phyloP scores from a whole-genome alignment of 352 stramenopile species.

The Phytophthora constricta region DNA sequence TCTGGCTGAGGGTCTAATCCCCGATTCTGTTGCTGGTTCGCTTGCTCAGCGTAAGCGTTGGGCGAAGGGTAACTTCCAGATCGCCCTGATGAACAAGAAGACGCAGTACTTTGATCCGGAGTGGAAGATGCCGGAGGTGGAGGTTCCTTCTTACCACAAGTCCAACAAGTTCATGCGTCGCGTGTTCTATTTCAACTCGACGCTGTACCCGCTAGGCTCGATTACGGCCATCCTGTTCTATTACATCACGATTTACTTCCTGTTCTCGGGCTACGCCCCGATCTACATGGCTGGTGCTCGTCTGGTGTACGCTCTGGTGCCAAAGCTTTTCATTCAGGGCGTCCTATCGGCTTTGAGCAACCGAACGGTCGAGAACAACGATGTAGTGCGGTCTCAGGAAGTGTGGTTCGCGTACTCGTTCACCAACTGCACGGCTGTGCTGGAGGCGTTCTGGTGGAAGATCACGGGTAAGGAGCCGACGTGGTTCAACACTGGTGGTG shows the following conservation, averaged over 20 bases:
- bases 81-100: constrained; percentile 85
- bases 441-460: constrained; percentile 87
- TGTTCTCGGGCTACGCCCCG: constrained; percentile 80
- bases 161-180: constrained; percentile 76
- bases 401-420: constrained; percentile 88
- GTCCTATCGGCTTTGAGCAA: constrained; percentile 82
- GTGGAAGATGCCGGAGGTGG: constrained; percentile 76
- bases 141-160: constrained; percentile 67
- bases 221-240: constrained; percentile 85
- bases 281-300: constrained; percentile 82
- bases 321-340: constrained; percentile 80
- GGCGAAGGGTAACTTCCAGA: constrained; percentile 90
- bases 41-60: constrained; percentile 83
- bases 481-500: constrained; percentile 85
- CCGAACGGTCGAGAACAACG: constrained; percentile 84
- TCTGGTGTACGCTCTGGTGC: constrained; percentile 79
- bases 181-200: constrained; percentile 85
- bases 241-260: constrained; percentile 88
- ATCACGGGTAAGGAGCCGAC: constrained; percentile 79
- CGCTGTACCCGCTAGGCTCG: constrained; percentile 80
- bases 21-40: constrained; percentile 73
- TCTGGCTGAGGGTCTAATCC: constrained; percentile 77
- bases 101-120: constrained; percentile 80
- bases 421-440: constrained; percentile 77
- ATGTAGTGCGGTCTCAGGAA: constrained; percentile 84